phyloP scores from a whole-genome alignment of 2,329 filamentous ascomycete species.

The Fusarium euwallaceae region DNA sequence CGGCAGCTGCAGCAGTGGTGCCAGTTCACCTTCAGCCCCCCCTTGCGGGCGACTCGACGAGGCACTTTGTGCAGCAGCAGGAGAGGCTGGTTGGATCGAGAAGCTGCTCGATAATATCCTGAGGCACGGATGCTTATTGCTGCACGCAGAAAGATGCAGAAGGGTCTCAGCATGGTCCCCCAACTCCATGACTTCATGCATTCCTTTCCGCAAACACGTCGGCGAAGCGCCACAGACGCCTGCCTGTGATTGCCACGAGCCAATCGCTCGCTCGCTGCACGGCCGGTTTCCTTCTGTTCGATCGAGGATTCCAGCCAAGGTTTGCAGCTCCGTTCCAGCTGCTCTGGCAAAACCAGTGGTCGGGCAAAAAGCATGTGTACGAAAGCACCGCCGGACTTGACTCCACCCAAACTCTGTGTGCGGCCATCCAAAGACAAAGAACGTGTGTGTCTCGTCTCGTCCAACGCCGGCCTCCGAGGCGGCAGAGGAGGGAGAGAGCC shows the following conservation, averaged over 20 bases:
- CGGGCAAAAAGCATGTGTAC: conserved; percentile 29
- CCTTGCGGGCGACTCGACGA: conserved; percentile 28
- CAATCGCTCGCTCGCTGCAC: conserved; percentile 35
- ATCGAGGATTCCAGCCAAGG: conserved; percentile 42
- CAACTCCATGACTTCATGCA: conserved; percentile 53
- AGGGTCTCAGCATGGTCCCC: conserved; percentile 33
- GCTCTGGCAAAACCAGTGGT: conserved; percentile 11
- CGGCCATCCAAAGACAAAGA: conserved; percentile 19
- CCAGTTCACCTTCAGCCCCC: conserved; percentile 45
- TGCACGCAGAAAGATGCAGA: conserved; percentile 25
- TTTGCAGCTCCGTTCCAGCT: conserved; percentile 47
- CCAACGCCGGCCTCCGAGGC: conserved; percentile 32
- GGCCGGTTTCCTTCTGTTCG: conserved; percentile 31
- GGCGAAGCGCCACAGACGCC: conserved; percentile 42
- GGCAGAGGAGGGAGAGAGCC: background rate
- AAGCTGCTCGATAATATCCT: conserved; percentile 17
- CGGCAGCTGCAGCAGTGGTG: conserved; percentile 48
- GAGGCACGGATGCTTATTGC: conserved; percentile 20
- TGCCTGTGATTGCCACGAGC: conserved; percentile 26
- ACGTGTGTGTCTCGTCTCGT: conserved; percentile 9
- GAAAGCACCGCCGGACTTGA: conserved; percentile 21
- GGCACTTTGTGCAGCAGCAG: conserved; percentile 43
- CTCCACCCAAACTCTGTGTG: conserved; percentile 41
- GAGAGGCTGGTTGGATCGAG: conserved; percentile 13
- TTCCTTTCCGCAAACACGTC: conserved; percentile 49